Percentiles rank a stretch among this genome's conserved stretches.
phyloP scores from a whole-genome alignment of 345 rosid genomes.

The Hibiscus syriacus region DNA sequence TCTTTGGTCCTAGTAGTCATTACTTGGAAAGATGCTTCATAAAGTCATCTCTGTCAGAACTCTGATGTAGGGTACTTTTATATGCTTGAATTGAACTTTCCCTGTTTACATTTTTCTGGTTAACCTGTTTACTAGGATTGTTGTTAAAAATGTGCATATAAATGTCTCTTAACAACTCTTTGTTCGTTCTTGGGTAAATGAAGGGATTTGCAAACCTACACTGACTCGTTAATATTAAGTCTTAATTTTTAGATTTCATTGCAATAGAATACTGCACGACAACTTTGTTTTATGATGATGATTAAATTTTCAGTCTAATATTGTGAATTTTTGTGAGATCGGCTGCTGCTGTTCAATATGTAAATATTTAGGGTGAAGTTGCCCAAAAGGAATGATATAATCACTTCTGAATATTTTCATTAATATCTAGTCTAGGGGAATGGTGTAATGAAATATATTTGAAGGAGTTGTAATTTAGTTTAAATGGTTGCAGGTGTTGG shows the following conservation, averaged over 20 bases:
- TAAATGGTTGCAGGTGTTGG: too few species aligned
- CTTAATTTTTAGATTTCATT: neutral
- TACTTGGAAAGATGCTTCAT: neutral
- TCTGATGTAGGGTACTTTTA: neutral
- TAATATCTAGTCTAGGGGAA: constrained; percentile 1
- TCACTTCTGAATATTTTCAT: neutral
- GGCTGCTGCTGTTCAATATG: neutral
- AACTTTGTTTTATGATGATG: constrained; percentile 1
- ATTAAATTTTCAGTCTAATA: neutral
- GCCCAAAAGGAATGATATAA: neutral
- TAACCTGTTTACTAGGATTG: neutral
- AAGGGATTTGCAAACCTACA: neutral
- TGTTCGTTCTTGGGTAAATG: neutral
- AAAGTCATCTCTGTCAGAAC: neutral
- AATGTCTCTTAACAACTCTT: neutral
- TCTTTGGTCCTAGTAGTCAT: constrained; percentile 2
- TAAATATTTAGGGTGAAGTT: neutral
- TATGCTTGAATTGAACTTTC: constrained; percentile 1
- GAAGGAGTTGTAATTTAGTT: too few species aligned
- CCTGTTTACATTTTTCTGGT: neutral
- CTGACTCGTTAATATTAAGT: neutral
- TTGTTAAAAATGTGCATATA: neutral
- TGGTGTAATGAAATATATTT: neutral
- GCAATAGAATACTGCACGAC: neutral
- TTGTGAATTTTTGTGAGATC: neutral